A percentile compares a stretch with the other conserved stretches of the same genome.
phyloP scores from a whole-genome alignment of 1,284 basidiomycete genomes.

The Vanrija sp. region DNA sequence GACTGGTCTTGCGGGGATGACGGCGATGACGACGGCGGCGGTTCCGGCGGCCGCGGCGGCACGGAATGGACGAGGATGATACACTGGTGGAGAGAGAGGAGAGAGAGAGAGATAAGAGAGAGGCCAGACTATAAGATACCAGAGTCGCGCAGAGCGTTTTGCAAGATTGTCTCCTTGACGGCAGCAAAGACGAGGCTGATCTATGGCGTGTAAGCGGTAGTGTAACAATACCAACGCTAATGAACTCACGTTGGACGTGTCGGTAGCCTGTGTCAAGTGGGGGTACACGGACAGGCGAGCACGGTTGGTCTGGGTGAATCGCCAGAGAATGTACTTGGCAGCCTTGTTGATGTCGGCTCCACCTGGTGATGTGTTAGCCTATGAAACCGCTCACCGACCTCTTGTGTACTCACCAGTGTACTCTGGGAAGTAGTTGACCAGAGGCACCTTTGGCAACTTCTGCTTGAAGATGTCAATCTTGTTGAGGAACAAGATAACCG shows the following conservation, averaged over 20 bases:
- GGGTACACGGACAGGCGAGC: slow-evolving; percentile 85
- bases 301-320: slow-evolving; percentile 92
- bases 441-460: slow-evolving; percentile 80
- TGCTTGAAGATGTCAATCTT: slow-evolving; percentile 95
- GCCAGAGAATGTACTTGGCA: slow-evolving; percentile 95
- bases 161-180: slow-evolving; percentile 95
- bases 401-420: slow-evolving; percentile 59
- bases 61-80: neutral
- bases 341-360: slow-evolving; percentile 95
- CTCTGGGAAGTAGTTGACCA: slow-evolving; percentile 88
- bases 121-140: slow-evolving; percentile 41
- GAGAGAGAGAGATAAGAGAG: neutral
- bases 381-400: slow-evolving; percentile 1
- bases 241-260: slow-evolving; percentile 62
- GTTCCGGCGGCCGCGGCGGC: no score
- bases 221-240: neutral
- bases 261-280: slow-evolving; percentile 64
- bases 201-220: slow-evolving; percentile 17
- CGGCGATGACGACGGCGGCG: no score
- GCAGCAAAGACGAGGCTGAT: slow-evolving; percentile 91
- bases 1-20: no score
- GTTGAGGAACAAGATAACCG: slow-evolving; percentile 89
- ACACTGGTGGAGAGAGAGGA: neutral
- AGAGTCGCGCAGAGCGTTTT: slow-evolving; percentile 52
- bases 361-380: slow-evolving; percentile 31